Percentiles rank a stretch among this genome's conserved stretches.
Evolutionary conservation across 441 rosid genomes (phyloP).

Genomic region (Sinapis alba): DNA sequence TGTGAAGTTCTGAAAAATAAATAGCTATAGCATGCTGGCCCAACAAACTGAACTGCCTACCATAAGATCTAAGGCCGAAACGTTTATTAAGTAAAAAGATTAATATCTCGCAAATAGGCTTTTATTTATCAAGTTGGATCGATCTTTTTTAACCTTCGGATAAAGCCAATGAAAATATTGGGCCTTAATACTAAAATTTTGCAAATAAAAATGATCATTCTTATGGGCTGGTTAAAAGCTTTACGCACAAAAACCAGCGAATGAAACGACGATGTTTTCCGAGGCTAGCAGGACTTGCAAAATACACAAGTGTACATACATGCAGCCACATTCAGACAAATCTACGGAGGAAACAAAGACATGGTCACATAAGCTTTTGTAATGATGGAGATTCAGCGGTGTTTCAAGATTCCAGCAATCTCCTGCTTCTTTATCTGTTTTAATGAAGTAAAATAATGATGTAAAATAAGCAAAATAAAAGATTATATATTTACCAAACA

Average conservation of each 20-base stretch:
- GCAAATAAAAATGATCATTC: background rate
- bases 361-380: background rate
- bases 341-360: background rate
- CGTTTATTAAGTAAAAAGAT: background rate
- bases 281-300: slow-evolving; percentile 17
- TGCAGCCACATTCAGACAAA: slow-evolving; percentile 12
- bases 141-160: background rate
- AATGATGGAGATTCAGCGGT: slow-evolving; percentile 10
- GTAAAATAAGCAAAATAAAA: too few relatives aligned
- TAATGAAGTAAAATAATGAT: background rate
- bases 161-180: background rate
- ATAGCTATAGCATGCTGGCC: background rate
- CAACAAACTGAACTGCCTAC: background rate
- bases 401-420: background rate
- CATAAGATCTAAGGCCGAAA: too few relatives aligned
- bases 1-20: background rate
- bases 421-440: background rate
- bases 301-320: slow-evolving; percentile 16
- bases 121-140: background rate
- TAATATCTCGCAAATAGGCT: background rate
- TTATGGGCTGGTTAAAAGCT: background rate
- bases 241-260: too few relatives aligned
- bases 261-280: too few relatives aligned
- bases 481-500: too few relatives aligned
- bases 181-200: background rate